These are phyloP conservation scores for Pseudocercospora vitis DNA, from an alignment of 2,329 filamentous ascomycete species.

Conservation along the genomic window DNA sequence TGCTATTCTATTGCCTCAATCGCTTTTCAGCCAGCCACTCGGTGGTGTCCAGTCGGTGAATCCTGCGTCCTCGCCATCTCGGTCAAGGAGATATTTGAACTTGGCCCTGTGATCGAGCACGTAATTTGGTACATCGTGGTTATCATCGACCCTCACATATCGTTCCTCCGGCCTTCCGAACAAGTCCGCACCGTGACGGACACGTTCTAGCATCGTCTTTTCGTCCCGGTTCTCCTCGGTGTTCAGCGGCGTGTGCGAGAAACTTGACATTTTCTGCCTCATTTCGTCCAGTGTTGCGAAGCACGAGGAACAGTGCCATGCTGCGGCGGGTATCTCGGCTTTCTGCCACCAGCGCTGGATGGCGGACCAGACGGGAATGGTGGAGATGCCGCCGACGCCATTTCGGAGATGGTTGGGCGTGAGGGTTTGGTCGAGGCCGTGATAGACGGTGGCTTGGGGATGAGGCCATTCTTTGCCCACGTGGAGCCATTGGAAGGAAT, in stretches of 20 bases:
- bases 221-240: constrained; percentile 50
- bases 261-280: constrained; percentile 57
- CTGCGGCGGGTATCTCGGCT: constrained; percentile 51
- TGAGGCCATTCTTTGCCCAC: constrained; percentile 52
- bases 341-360: constrained; percentile 41
- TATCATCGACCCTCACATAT: constrained; percentile 53
- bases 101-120: constrained; percentile 39
- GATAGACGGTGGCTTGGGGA: constrained; percentile 61
- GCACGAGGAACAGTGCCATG: constrained; percentile 65
- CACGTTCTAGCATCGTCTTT: constrained; percentile 51
- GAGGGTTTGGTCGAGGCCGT: constrained; percentile 50
- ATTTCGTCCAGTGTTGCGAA: constrained; percentile 58
- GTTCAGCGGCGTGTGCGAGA: constrained; percentile 58
- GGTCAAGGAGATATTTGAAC: constrained; percentile 44
- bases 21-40: neutral
- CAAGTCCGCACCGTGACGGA: constrained; percentile 56
- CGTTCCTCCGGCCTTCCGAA: constrained; percentile 53
- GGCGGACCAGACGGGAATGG: constrained; percentile 14
- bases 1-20: neutral
- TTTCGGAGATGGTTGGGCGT: constrained; percentile 55
- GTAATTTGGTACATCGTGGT: constrained; percentile 55
- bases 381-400: constrained; percentile 36
- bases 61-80: constrained; percentile 43
- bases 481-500: constrained; percentile 36
- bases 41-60: constrained; percentile 33